A percentile compares a stretch with the other conserved stretches of the same genome.
Conservation (phyloP, 345 rosid species). For the Clarkia xantiana region DNA sequence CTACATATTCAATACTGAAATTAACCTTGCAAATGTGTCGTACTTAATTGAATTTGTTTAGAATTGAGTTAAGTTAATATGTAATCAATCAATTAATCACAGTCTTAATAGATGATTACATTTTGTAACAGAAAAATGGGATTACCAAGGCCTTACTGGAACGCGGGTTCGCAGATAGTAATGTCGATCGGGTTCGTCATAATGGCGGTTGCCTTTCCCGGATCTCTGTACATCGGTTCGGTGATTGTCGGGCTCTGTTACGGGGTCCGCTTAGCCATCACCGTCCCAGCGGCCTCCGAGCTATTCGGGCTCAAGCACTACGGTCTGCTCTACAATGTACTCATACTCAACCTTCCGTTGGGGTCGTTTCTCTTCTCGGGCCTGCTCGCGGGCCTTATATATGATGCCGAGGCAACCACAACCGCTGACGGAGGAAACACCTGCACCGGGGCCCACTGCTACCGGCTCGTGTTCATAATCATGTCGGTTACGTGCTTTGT, state of each 20-base stretch:
- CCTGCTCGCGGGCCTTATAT: constrained; percentile 67
- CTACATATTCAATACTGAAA: too few relatives aligned
- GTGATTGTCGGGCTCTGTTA: constrained; percentile 76
- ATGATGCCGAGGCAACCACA: constrained; percentile 65
- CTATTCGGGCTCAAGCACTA: constrained; percentile 87
- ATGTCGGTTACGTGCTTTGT: constrained; percentile 55
- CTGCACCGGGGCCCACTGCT: constrained; percentile 83
- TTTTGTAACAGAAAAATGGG: constrained; percentile 49
- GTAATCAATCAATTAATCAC: too few relatives aligned
- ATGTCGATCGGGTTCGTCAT: constrained; percentile 74
- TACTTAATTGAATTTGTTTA: too few relatives aligned
- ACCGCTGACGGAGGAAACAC: constrained; percentile 75
- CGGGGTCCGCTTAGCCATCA: constrained; percentile 78
- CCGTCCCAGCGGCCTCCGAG: constrained; percentile 85
- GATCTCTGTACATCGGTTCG: constrained; percentile 74
- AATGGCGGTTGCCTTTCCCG: constrained; percentile 68
- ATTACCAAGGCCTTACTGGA: constrained; percentile 88
- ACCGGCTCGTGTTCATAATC: constrained; percentile 51
- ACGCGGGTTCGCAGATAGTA: constrained; percentile 76
- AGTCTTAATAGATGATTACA: too few relatives aligned
- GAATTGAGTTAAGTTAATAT: too few relatives aligned
- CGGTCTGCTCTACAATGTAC: constrained; percentile 71
- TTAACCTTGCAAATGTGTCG: too few relatives aligned
- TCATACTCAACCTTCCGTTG: constrained; percentile 82
- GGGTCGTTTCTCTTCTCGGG: constrained; percentile 95